These are phyloP conservation scores for Phytophthora kernoviae DNA, from an alignment of 352 stramenopile species.

Conservation along the genomic window DNA sequence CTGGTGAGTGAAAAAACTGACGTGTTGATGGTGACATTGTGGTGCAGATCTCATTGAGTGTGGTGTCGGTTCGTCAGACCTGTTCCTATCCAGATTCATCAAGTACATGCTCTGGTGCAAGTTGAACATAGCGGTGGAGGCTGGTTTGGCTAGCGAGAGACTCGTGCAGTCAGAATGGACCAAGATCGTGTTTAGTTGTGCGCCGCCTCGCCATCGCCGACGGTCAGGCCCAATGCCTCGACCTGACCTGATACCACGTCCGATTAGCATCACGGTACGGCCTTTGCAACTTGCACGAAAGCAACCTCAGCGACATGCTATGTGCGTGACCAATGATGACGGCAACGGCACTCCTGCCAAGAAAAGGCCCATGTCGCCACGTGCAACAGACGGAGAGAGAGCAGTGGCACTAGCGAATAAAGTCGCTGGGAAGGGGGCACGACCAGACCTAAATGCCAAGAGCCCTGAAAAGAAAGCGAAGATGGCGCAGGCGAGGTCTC, in stretches of 20 bases:
- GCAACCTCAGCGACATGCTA: slow-evolving; percentile 22
- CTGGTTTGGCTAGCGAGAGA: slow-evolving; percentile 39
- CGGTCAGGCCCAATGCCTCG: slow-evolving; percentile 45
- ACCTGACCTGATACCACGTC: slow-evolving; percentile 50
- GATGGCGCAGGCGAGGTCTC: slow-evolving; percentile 28
- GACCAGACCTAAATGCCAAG: slow-evolving; percentile 13
- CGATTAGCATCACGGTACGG: slow-evolving; percentile 66
- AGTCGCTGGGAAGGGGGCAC: slow-evolving; percentile 27
- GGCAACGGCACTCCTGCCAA: slow-evolving; percentile 13
- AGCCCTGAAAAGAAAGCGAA: slow-evolving; percentile 37
- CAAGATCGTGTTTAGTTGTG: slow-evolving; percentile 76
- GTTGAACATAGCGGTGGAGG: slow-evolving; percentile 47
- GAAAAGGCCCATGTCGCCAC: slow-evolving; percentile 12
- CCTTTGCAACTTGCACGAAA: slow-evolving; percentile 49
- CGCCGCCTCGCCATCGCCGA: slow-evolving; percentile 31
- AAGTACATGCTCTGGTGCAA: slow-evolving; percentile 63
- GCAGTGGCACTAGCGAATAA: slow-evolving; percentile 21
- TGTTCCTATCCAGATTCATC: slow-evolving; percentile 38
- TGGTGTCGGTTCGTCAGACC: slow-evolving; percentile 36
- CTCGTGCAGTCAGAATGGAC: slow-evolving; percentile 74
- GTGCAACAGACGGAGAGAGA: slow-evolving; percentile 16
- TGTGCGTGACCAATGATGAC: slow-evolving; percentile 19
- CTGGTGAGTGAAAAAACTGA: slow-evolving; percentile 2
- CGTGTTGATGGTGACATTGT: slow-evolving; percentile 6
- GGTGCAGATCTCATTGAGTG: slow-evolving; percentile 56